A percentile compares a stretch with the other conserved stretches of the same genome.
phyloP scores from a whole-genome alignment of 1,139 yeast genomes.

The Suhomyces guaymorum region DNA sequence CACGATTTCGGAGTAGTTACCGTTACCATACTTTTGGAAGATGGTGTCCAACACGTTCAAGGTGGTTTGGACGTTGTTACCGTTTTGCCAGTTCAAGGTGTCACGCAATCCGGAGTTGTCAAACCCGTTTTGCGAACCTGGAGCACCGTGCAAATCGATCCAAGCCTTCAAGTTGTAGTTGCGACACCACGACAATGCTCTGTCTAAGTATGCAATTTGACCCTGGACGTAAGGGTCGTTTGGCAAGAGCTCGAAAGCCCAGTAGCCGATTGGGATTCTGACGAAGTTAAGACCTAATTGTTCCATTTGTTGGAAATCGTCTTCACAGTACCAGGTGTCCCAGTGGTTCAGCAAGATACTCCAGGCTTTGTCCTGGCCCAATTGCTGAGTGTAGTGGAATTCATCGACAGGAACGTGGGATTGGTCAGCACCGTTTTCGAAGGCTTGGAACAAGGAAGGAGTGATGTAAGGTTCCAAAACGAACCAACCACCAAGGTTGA shows the following conservation, averaged over 20 bases:
- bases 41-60: slow-evolving; percentile 49
- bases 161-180: slow-evolving; percentile 68
- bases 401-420: slow-evolving; percentile 77
- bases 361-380: slow-evolving; percentile 64
- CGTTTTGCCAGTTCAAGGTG: slow-evolving; percentile 55
- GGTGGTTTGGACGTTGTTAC: slow-evolving; percentile 52
- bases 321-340: slow-evolving; percentile 74
- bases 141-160: slow-evolving; percentile 94
- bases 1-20: slow-evolving; percentile 66
- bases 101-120: slow-evolving; percentile 93
- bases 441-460: slow-evolving; percentile 74
- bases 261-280: slow-evolving; percentile 91
- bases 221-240: slow-evolving; percentile 90
- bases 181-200: slow-evolving; percentile 77
- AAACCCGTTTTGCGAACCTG: slow-evolving; percentile 97
- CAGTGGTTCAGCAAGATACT: slow-evolving; percentile 67
- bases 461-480: slow-evolving; percentile 83
- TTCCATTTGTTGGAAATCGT: slow-evolving; percentile 65
- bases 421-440: slow-evolving; percentile 49
- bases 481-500: slow-evolving; percentile 92
- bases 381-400: slow-evolving; percentile 61
- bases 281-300: slow-evolving; percentile 77
- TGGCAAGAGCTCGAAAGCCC: slow-evolving; percentile 75
- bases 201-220: slow-evolving; percentile 69
- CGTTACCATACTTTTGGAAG: slow-evolving; percentile 63